Conservation (phyloP, 306 rosid genomes). For the Lithocarpus polystachyus region DNA sequence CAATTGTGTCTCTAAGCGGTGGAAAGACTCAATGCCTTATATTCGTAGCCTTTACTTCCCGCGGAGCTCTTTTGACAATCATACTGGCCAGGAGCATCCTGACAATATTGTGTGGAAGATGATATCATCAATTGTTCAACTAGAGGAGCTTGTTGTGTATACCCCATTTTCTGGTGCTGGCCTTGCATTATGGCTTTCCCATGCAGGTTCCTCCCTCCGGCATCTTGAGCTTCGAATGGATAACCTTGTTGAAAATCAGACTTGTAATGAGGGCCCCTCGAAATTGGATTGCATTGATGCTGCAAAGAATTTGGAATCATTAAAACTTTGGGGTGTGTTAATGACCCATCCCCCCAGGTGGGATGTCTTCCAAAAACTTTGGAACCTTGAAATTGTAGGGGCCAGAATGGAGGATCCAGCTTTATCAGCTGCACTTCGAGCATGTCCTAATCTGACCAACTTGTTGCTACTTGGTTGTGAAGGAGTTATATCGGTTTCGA, state of each 20-base stretch:
- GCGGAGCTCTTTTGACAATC: conserved; percentile 68
- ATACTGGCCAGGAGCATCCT: conserved; percentile 32
- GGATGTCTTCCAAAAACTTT: conserved; percentile 66
- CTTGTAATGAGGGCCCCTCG: conserved; percentile 49
- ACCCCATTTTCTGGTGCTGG: conserved; percentile 75
- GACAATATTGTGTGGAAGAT: conserved; percentile 67
- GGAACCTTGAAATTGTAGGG: conserved; percentile 81
- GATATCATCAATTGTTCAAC: conserved; percentile 48
- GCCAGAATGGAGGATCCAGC: conserved; percentile 67
- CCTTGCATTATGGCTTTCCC: conserved; percentile 76
- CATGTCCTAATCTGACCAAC: conserved; percentile 64
- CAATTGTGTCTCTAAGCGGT: conserved; percentile 81
- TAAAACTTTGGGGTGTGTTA: conserved; percentile 91
- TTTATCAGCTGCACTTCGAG: conserved; percentile 46
- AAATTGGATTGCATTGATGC: conserved; percentile 62
- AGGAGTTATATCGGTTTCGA: conserved; percentile 62
- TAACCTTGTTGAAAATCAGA: conserved; percentile 49
- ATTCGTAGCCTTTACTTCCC: conserved; percentile 72
- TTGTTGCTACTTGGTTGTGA: conserved; percentile 85
- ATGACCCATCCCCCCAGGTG: conserved; percentile 67
- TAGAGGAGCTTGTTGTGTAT: conserved; percentile 79
- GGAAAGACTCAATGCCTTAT: conserved; percentile 69
- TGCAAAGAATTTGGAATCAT: conserved; percentile 66
- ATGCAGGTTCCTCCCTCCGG: conserved; percentile 49
- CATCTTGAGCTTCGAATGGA: conserved; percentile 91